Evolutionary conservation across 208 protist species (phyloP).

Genomic region (Crithidia sp.): DNA sequence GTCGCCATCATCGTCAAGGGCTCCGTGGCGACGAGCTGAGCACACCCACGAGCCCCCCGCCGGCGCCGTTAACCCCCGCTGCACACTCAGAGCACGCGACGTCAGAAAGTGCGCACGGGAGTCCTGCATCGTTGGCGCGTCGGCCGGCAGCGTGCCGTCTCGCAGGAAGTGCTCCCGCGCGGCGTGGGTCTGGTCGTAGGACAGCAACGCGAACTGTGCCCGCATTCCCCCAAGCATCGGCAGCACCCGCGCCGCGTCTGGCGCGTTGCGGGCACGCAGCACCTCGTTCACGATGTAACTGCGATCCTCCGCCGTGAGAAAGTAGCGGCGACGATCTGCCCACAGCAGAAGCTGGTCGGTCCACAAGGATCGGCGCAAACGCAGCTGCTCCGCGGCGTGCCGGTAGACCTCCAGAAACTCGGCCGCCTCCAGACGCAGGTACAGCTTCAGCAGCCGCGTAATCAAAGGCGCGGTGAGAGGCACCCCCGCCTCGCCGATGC

Average conservation of each 20-base stretch:
- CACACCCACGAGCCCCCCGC: slow-evolving; percentile 13
- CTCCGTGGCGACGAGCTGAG: background rate
- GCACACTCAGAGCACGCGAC: slow-evolving; percentile 44
- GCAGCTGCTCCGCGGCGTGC: slow-evolving; percentile 49
- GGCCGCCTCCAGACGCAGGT: slow-evolving; percentile 62
- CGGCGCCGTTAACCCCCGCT: slow-evolving; percentile 32
- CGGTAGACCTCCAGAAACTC: slow-evolving; percentile 61
- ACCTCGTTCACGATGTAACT: slow-evolving; percentile 71
- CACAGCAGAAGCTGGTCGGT: slow-evolving; percentile 75
- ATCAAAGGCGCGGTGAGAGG: slow-evolving; percentile 53
- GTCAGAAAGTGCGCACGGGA: slow-evolving; percentile 70
- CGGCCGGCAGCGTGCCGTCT: slow-evolving; percentile 34
- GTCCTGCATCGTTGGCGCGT: slow-evolving; percentile 58
- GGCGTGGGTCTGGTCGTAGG: slow-evolving; percentile 60
- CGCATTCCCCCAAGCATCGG: slow-evolving; percentile 63
- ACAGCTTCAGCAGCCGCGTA: slow-evolving; percentile 69
- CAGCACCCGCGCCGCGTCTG: slow-evolving; percentile 22
- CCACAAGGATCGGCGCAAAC: slow-evolving; percentile 54
- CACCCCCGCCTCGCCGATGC: slow-evolving; percentile 46
- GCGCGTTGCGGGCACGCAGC: slow-evolving; percentile 21
- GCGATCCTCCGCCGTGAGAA: slow-evolving; percentile 56
- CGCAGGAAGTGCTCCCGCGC: slow-evolving; percentile 50
- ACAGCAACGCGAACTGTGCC: slow-evolving; percentile 66
- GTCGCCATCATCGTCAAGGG: background rate
- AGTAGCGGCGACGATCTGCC: slow-evolving; percentile 85